Evolutionary conservation across 257 asterid species (phyloP), one percentile per base, ranked within the genome.

Genomic region (Nicotiana knightiana): DNA sequence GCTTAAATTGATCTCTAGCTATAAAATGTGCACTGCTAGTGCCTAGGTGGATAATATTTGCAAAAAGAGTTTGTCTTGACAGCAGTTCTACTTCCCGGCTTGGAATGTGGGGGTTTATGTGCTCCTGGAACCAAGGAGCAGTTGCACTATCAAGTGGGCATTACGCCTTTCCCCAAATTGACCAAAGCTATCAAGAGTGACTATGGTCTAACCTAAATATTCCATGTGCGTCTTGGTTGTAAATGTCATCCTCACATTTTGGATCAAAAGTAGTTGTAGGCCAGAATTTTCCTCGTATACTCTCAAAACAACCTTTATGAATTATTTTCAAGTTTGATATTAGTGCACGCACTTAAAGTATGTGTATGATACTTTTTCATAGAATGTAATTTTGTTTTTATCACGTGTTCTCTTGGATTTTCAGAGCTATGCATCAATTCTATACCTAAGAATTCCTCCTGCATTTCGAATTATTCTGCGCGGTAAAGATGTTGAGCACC

Each of bases 401-500:
- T 84, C 67, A 32, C 24, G 30, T 67, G 16, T 83, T 80, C 67
- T 55, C 65, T 85, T 86, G 84, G 78, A 84, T 83, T 84, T 84
- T 85, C 95, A 94, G 98, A 96, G 93, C 84, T 96, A 96, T 85
- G 96, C 94, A 84, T 97, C 99, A 78, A 92, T 96, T 82, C 97
- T 96, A 64, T 96, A 96, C 85, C 97, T 96, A 85, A 90, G 98
- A 83, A 82, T 96, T 76, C 97, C 99, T 76, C 88, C 94, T 63
- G 84, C 83, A 55, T 94, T 96, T 84, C 95, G 97, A 80, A 91
- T 96, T n/a, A 96, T 92, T 76, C 87, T 96, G 87, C 97, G 98
- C 4, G 99, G 98, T 73, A 85, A 89, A 88, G 98, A 96, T 87
- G 95, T 96, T 64, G 95, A 91, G 83, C 99, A 96, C 89, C 99